Base-by-base conservation (phyloP, 768 basidiomycete genomes). In the Megacollybia marginata region DNA sequence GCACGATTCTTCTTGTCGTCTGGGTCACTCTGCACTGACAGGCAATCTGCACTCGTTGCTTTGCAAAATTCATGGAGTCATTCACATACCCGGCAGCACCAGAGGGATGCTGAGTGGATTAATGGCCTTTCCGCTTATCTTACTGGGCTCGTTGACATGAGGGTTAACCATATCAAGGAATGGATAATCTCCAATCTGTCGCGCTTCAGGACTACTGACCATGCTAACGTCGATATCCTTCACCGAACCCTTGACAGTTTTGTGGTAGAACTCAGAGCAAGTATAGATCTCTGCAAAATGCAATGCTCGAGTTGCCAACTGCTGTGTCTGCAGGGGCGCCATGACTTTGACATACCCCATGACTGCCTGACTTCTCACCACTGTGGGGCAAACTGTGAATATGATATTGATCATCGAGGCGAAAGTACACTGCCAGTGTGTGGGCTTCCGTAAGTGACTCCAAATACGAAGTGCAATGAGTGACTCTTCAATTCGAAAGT, bases 121-220 rank as follows among this genome's bases (percentile, higher is more conserved):
- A 49, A 56, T 1, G 59, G 59, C 2, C 62, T 83, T 3, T 62
- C 65, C 0, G 28, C 48, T 1, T 65, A 76, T 51, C 63, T 83
- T 3, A 61, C 65, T 5, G 51, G 48, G 2, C 54, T 78, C 4
- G 72, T 68, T 12, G 63, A 75, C 20, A 36, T 63, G 48, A 71
- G 82, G 11, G 61, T 79, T 15, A 56, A 64, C 4, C 74, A 76
- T 48, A 78, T 83, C 20, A 59, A 60, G 1, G 63, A 66, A 50
- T 83, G 82, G 83, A 60, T 84, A 11, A 59, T 63, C 4, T 59
- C 67, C 6, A 83, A 83, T 50, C 55, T 75, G 5, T 48, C 65
- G 1, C 67, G 78, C 0, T 83, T 83, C 61, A 67, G 69, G 40
- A 63, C 61, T 20, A 16, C 23, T 2, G 59, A 53, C 34, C 65